A percentile compares a stretch with the other conserved stretches of the same genome.
Evolutionary conservation across 345 rosid genomes (phyloP).

Genomic region (Turnera subulata): DNA sequence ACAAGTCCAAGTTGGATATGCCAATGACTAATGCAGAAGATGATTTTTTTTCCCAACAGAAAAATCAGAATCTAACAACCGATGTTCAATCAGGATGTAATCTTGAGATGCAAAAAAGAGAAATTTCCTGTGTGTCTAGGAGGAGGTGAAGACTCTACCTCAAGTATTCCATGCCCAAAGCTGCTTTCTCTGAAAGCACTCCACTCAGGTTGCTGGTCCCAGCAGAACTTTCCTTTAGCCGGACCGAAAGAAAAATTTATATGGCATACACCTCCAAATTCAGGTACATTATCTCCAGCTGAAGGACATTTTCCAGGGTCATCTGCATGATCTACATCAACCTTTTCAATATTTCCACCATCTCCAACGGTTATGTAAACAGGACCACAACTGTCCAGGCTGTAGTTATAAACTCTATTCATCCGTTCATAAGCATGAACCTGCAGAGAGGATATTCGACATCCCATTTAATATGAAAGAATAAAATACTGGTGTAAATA

Average conservation of each 20-base stretch:
- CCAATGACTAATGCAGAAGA: too few relatives aligned
- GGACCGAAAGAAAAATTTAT: constrained; percentile 65
- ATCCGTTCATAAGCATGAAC: constrained; percentile 92
- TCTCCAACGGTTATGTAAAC: constrained; percentile 80
- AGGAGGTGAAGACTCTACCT: constrained; percentile 33
- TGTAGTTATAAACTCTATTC: constrained; percentile 74
- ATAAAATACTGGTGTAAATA: neutral
- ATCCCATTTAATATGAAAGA: neutral
- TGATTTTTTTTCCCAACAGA: too few relatives aligned
- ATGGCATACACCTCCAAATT: constrained; percentile 65
- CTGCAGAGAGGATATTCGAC: constrained; percentile 29
- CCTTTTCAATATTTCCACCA: constrained; percentile 80
- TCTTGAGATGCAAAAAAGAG: too few relatives aligned
- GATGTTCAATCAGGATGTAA: too few relatives aligned
- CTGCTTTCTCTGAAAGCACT: constrained; percentile 90
- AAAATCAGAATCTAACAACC: too few relatives aligned
- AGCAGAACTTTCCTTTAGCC: constrained; percentile 79
- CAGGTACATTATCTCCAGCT: constrained; percentile 52
- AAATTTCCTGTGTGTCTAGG: too few relatives aligned
- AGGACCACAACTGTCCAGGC: constrained; percentile 68
- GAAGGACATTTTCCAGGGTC: constrained; percentile 78
- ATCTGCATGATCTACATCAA: constrained; percentile 68
- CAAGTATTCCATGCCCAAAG: constrained; percentile 86
- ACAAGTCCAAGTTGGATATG: too few relatives aligned
- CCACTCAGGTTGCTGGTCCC: constrained; percentile 80